Conservation (phyloP, 1,284 basidiomycete genomes). For the Ceratobasidium sp. region DNA sequence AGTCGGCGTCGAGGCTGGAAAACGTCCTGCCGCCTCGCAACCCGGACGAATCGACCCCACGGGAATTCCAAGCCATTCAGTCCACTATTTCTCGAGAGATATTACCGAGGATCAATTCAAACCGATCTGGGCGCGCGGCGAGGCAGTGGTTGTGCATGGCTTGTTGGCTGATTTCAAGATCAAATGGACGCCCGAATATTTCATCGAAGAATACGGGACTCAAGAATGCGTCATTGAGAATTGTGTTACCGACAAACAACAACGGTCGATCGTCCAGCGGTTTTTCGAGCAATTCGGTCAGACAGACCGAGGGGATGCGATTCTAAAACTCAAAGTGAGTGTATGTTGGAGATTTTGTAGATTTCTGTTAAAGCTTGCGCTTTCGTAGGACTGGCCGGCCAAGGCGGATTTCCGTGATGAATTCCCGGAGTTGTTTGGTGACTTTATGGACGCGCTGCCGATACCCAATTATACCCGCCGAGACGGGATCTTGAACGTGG, state of each 20-base stretch:
- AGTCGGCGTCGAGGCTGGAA: conserved; percentile 4
- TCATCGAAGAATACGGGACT: conserved; percentile 75
- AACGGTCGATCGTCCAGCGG: conserved; percentile 73
- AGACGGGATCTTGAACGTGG: conserved; percentile 89
- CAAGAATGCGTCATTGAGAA: conserved; percentile 82
- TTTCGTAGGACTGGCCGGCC: conserved; percentile 87
- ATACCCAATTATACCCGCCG: conserved; percentile 89
- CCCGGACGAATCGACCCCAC: conserved; percentile 60
- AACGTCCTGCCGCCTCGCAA: conserved; percentile 61
- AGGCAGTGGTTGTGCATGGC: conserved; percentile 81
- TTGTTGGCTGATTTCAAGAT: conserved; percentile 72
- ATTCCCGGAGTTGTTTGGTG: conserved; percentile 89
- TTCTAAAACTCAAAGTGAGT: conserved; percentile 85
- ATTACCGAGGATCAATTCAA: conserved; percentile 75
- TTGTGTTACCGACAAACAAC: conserved; percentile 78
- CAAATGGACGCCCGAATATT: conserved; percentile 85
- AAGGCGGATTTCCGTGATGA: conserved; percentile 84
- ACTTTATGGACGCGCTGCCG: conserved; percentile 86
- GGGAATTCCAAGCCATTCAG: conserved; percentile 52
- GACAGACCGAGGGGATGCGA: conserved; percentile 66
- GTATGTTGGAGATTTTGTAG: conserved; percentile 18
- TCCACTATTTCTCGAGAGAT: conserved; percentile 64
- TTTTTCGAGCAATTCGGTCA: conserved; percentile 88
- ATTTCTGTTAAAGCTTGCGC: neutral
- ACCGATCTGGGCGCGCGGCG: conserved; percentile 76